Evolutionary conservation across 345 rosid genomes (phyloP), one percentile per base, ranked within the genome.

Genomic region (Populus pruinosa): DNA sequence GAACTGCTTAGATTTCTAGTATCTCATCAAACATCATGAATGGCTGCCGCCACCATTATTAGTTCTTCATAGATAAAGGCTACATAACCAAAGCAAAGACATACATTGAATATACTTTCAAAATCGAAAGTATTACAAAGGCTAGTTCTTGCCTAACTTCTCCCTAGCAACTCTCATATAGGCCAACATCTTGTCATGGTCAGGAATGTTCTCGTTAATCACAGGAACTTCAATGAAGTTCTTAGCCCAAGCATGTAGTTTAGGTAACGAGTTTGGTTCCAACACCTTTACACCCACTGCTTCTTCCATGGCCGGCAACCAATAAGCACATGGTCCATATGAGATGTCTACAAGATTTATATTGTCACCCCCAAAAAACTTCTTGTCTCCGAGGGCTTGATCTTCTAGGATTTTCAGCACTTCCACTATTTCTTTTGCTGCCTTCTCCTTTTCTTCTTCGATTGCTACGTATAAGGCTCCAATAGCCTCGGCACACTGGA

Each of bases 161-260:
- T 55, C 27, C 41, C 39, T 68, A 1, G 10, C 0, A 13, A 0
- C 6, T 41, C 6, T 41, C 44, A n/a, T 6, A 61, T 4, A 17
- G 9, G 67, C 53, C 39, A 21, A 0, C 18, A 69, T 13, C 39
- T 69, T 76, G 7, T 59, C 68, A 41, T 23, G 39, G 33, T 69
- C 71, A 14, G 76, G 76, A 14, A 71, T 70, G 10, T 78, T 78
- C 2, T 71, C 64, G 5, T n/a, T 64, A 70, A 78, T 50, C 64
- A 21, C 64, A 20, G 81, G 81, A 23, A 36, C 76, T 35, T 71
- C 65, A 5, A 44, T 72, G 38, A 78, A 78, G 4, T 43, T 47
- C 7, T 71, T 47, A 25, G 27, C 39, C 81, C 81, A 78, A 3
- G 70, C 62, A 18, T 61, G 17, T 21, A 78, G 23, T 8, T 62